Conservation (phyloP, 2,329 filamentous ascomycete genomes). For the Ilyonectria robusta region DNA sequence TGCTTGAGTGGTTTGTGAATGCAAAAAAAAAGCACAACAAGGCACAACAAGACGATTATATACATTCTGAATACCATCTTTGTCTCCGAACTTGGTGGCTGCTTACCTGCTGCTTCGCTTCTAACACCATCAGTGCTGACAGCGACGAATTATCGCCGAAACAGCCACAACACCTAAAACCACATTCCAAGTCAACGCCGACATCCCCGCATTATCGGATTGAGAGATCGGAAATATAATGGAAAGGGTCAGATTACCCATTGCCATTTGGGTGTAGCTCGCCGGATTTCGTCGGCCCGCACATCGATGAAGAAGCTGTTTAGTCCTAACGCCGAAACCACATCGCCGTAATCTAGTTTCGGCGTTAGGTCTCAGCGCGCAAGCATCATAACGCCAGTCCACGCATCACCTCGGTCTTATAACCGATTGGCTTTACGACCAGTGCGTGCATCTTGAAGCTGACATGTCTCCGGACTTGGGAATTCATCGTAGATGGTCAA, state of each 20-base stretch:
- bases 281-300: neutral
- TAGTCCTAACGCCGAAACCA: conserved; percentile 12
- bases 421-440: no score
- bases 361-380: neutral
- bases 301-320: neutral
- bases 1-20: neutral
- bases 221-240: conserved; percentile 33
- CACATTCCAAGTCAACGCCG: neutral
- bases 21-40: neutral
- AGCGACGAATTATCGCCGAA: conserved; percentile 34
- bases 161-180: neutral
- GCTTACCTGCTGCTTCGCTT: neutral
- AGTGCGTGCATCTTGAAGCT: no score
- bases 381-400: neutral
- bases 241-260: neutral
- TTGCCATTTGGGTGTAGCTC: neutral
- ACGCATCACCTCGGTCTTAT: neutral
- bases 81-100: neutral
- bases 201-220: no score
- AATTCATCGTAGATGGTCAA: no score
- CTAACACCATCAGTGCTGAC: neutral
- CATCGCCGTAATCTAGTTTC: conserved; percentile 4
- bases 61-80: neutral
- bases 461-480: no score
- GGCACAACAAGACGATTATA: neutral